Conservation (phyloP, 1,284 basidiomycete species). For the Fomitopsis palustris region DNA sequence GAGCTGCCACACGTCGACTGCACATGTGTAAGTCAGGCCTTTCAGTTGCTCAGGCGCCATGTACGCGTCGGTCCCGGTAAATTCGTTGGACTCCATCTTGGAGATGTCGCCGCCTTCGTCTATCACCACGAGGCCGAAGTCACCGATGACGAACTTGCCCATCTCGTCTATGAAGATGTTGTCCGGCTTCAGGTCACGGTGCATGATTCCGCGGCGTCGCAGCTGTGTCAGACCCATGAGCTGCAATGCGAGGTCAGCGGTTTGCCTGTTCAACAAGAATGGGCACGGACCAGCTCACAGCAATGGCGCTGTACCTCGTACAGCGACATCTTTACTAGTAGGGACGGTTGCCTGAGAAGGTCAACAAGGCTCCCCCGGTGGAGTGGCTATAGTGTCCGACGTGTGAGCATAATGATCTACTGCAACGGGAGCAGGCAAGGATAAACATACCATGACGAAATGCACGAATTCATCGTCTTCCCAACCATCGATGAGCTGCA, state of each 20-base stretch:
- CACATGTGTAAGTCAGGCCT: not conserved
- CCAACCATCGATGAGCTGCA: slow-evolving; percentile 16
- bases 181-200: slow-evolving; percentile 54
- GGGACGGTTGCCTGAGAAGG: not conserved
- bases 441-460: slow-evolving; percentile 22
- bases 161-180: slow-evolving; percentile 61
- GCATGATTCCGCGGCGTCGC: slow-evolving; percentile 18
- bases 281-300: slow-evolving; percentile 16
- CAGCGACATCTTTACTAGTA: not conserved
- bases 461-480: slow-evolving; percentile 18
- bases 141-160: slow-evolving; percentile 55
- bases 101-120: not conserved
- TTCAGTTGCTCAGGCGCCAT: not conserved
- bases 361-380: not conserved
- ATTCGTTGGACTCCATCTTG: not conserved
- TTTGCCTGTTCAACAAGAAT: not conserved
- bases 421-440: not conserved
- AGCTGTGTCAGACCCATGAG: too few species aligned
- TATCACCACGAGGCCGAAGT: slow-evolving; percentile 15
- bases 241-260: not conserved
- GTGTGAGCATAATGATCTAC: not conserved
- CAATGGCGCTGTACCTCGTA: slow-evolving; percentile 10
- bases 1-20: not conserved
- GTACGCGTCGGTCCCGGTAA: not conserved
- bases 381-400: not conserved